Base-by-base conservation (phyloP, 148 eudicot species). In the Diospyros kaki region DNA sequence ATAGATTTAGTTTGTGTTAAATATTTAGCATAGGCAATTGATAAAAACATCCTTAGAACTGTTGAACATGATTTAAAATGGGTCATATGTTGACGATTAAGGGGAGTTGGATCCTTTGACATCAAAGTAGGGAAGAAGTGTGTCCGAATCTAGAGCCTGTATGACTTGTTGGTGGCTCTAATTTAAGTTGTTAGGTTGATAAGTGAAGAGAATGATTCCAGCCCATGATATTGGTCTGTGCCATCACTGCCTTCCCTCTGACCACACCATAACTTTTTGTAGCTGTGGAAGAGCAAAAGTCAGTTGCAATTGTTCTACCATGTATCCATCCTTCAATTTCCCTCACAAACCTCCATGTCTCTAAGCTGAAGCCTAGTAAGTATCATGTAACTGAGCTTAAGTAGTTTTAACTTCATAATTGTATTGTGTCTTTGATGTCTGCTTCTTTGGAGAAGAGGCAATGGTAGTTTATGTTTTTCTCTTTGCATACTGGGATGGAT, bases 401-500 rank as follows among this genome's bases (percentile, higher is more conserved):
- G 59, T 52, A 38, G 45, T 68, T 69, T 69, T 50, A n/a, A 52
- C 4, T 51, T 11, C 58, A 51, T 2, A 42, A 18, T 55, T 0
- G 0, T 55, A 10, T 55, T 55, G 12, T 13, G 12, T 55, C 12
- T 55, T 55, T 8, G 6, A 8, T 48, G 1, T 48, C 1, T 48
- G 6, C 28, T 28, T 28, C 28, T 28, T 28, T 28, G 28, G 28
- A 28, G 28, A 28, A 28, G 28, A 28, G 28, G 28, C 28, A 28
- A 28, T 28, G 28, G 28, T 28, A 28, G 28, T 28, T 28, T 28
- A 28, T 28, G 6, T 40, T 40, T 50, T 41, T 10, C 4, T n/a
- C 41, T 71, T 52, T 54, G 45, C 58, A 58, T 18, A 51, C 74
- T 56, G 63, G 40, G 62, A 72, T 45, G 51, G 5, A 71, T 3